Percentiles rank a stretch among this genome's conserved stretches.
Conservation (phyloP, 371 early-diverging fungal species). For the Dinochytrium kinnereticum region DNA sequence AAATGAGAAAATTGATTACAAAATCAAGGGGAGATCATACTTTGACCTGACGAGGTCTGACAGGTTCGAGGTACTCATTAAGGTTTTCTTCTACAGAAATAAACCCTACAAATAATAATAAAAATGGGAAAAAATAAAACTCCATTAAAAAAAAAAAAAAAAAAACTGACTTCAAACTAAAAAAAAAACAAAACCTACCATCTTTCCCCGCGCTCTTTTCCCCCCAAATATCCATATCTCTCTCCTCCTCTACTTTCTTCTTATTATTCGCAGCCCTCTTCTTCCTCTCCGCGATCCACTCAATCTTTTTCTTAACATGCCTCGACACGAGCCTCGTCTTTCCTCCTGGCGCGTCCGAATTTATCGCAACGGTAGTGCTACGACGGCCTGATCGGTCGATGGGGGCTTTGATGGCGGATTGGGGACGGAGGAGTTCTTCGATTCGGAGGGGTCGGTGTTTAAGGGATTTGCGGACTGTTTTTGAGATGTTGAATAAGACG, state of each 20-base stretch:
- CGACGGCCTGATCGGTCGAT: background rate
- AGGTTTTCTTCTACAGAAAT: too few species aligned
- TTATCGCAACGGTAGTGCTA: constrained; percentile 13
- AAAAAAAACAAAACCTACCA: too few species aligned
- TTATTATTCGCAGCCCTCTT: constrained; percentile 17
- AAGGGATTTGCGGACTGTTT: constrained; percentile 36
- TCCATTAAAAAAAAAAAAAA: too few species aligned
- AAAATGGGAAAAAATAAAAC: too few species aligned
- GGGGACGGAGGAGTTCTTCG: constrained; percentile 74
- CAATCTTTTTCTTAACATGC: constrained; percentile 21
- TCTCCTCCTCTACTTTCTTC: constrained; percentile 26
- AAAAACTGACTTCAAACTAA: too few species aligned
- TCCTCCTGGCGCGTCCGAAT: background rate
- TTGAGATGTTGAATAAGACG: background rate
- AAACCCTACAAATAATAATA: too few species aligned
- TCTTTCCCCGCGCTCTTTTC: too few species aligned
- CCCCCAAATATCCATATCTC: too few species aligned
- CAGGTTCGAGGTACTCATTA: constrained; percentile 50
- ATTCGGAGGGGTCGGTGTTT: constrained; percentile 68
- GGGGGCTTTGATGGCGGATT: constrained; percentile 64
- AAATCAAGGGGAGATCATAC: constrained; percentile 24
- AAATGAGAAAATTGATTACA: too few species aligned
- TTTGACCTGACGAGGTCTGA: constrained; percentile 48
- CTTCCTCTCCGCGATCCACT: constrained; percentile 39
- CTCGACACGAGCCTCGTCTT: constrained; percentile 41